These are phyloP conservation scores for Mortierella sp. DNA, from an alignment of 371 early-diverging fungal genomes.

Conservation along the genomic window DNA sequence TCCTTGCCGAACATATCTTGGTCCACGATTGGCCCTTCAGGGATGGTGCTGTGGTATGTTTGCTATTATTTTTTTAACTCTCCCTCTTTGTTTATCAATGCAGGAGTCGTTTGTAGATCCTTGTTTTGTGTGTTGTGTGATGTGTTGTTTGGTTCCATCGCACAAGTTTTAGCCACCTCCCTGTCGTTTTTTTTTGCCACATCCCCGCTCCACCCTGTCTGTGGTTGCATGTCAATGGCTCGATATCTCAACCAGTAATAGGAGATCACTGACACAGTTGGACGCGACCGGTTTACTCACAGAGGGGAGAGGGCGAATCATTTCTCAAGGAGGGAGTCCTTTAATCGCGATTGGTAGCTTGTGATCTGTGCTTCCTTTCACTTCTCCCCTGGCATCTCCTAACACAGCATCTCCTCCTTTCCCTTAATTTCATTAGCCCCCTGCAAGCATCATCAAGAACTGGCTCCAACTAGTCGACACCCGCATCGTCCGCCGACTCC, in stretches of 20 bases:
- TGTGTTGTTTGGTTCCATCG: slow-evolving; percentile 61
- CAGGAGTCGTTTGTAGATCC: not conserved
- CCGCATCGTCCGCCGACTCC: slow-evolving; percentile 40
- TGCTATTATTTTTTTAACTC: not conserved
- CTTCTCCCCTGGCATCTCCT: not conserved
- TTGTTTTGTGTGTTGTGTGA: slow-evolving; percentile 74
- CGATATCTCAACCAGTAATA: not conserved
- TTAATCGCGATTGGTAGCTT: not conserved
- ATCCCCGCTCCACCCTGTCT: not conserved
- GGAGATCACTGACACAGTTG: not conserved
- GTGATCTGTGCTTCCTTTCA: slow-evolving; percentile 10
- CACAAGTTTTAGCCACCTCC: not conserved
- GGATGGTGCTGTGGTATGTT: slow-evolving; percentile 80
- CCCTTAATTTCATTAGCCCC: slow-evolving; percentile 79
- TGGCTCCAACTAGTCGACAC: slow-evolving; percentile 80
- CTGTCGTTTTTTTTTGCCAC: not conserved
- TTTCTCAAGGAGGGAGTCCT: not conserved
- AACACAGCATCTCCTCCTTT: slow-evolving; percentile 17
- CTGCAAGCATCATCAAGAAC: slow-evolving; percentile 68
- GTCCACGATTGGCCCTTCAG: slow-evolving; percentile 87
- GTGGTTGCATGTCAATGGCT: not conserved
- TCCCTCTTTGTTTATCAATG: not conserved
- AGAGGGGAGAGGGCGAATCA: not conserved
- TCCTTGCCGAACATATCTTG: slow-evolving; percentile 75
- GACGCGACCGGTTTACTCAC: not conserved